These are phyloP conservation scores for Apostasia shenzhenica DNA, from an alignment of 106 monocot species.

Conservation along the genomic window DNA sequence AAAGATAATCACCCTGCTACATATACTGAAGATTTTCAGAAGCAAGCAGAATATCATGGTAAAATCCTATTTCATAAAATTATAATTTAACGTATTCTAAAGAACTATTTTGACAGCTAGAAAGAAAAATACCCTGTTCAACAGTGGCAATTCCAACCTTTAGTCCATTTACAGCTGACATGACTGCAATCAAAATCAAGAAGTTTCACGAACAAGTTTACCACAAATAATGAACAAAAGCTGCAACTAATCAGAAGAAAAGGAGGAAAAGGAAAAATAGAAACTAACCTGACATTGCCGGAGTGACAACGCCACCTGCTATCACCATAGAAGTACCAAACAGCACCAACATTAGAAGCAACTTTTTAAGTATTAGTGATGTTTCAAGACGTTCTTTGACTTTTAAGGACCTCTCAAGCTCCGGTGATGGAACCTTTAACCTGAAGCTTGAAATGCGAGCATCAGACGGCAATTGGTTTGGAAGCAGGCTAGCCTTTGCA, in stretches of 20 bases:
- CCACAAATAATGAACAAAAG: conserved; percentile 3
- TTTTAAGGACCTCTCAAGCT: conserved; percentile 91
- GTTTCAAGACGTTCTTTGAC: conserved; percentile 80
- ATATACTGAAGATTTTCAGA: too few species aligned
- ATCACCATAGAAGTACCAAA: conserved; percentile 98
- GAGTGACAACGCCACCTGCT: conserved; percentile 87
- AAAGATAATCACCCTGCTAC: too few species aligned
- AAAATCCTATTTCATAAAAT: too few species aligned
- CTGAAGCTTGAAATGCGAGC: conserved; percentile 85
- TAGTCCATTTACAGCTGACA: conserved; percentile 73
- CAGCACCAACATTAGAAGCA: conserved; percentile 79
- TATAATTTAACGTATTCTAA: background rate
- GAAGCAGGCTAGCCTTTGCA: conserved; percentile 87
- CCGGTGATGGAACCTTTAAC: conserved; percentile 80
- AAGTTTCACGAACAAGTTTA: conserved; percentile 4
- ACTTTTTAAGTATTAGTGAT: conserved; percentile 58
- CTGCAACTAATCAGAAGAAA: background rate
- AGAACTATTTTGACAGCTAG: background rate
- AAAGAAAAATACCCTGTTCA: conserved; percentile 31
- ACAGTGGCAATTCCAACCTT: conserved; percentile 51
- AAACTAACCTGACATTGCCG: conserved; percentile 89
- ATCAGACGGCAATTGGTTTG: conserved; percentile 91
- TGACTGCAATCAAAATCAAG: conserved; percentile 30
- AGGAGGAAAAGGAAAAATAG: conserved; percentile 4
- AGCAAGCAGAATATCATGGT: too few species aligned